Conservation (phyloP, 2,329 filamentous ascomycete species). For the Pseudonectria buxi region DNA sequence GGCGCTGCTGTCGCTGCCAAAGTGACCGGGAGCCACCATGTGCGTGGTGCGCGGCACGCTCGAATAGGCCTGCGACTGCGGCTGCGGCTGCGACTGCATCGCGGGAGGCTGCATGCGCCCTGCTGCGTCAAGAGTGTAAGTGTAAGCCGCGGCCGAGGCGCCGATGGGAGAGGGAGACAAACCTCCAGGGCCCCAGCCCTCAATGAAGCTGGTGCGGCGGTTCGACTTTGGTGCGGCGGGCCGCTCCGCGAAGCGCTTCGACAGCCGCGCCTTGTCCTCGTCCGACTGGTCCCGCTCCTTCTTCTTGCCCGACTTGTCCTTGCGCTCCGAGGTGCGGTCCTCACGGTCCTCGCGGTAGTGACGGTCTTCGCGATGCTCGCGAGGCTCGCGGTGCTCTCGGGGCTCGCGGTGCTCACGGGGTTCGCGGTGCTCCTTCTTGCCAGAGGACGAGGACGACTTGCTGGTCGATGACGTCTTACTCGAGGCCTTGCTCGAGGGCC, state of each 20-base stretch:
- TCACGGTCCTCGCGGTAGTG: constrained; percentile 7
- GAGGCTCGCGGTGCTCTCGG: constrained; percentile 4
- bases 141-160: constrained; percentile 14
- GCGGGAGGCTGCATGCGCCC: constrained; percentile 19
- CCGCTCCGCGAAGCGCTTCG: constrained; percentile 31
- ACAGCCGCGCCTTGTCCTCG: constrained; percentile 31
- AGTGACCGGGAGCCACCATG: constrained; percentile 20
- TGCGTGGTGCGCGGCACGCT: constrained; percentile 24
- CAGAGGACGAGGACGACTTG: constrained; percentile 15
- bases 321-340: constrained; percentile 8
- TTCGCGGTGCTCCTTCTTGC: constrained; percentile 20
- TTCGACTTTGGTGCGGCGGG: constrained; percentile 16
- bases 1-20: constrained; percentile 24
- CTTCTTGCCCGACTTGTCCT: constrained; percentile 10
- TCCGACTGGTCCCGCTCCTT: constrained; percentile 15
- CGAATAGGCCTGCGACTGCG: constrained; percentile 19
- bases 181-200: constrained; percentile 27
- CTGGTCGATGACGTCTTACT: constrained; percentile 21
- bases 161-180: constrained; percentile 22
- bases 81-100: constrained; percentile 15
- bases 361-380: constrained; percentile 18
- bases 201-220: constrained; percentile 29
- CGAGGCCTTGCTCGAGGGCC: constrained; percentile 19
- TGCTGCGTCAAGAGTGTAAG: constrained; percentile 21
- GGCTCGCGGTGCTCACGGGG: constrained; percentile 6